Base-by-base conservation (phyloP, 2,329 filamentous ascomycete species). In the Fusarium torulosum region DNA sequence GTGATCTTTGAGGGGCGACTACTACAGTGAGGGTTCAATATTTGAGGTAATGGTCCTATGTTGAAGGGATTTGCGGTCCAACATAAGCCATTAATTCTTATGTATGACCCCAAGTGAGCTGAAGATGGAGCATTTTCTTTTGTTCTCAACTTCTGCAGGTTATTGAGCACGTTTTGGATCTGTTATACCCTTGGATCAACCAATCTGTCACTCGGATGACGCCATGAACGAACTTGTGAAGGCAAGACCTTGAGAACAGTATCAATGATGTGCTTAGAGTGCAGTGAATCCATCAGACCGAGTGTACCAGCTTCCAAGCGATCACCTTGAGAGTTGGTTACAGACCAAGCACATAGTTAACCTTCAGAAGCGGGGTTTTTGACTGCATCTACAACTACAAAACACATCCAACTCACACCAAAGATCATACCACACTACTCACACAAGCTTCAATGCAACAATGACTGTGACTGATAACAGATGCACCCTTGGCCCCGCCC, bases 401-500 rank as follows among this genome's bases (percentile, higher is more conserved):
- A 11, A 37, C 35, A 37, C 35, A 37, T 37, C 35, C 35, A 37
- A n/a, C n/a, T 17, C 19, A 38, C 17, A 37, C 19, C 19, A 31
- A 25, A 35, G 17, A 37, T n/a, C 37, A 38, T 19, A 17, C 15
- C 9, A 31, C 19, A 17, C 29, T 11, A 43, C 17, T 6, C 10
- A 19, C 29, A 23, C 17, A 19, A 37, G 35, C 17, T 37, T n/a
- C 17, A 37, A 37, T n/a, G 17, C 35, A 37, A 35, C 11, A n/a
- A 29, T 29, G 27, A 43, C 13, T 25, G 29, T 46, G 59, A 42
- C 14, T 46, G 27, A 15, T 50, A 38, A 33, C 21, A 20, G 6
- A 29, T 37, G 29, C n/a, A 35, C 54, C 62, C 38, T 42, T 43
- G 52, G 65, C 65, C 60, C 60, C 65, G 47, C 65, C 47, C 56